These are phyloP conservation scores for Centrapalus pauciflorus DNA, from an alignment of 129 eudicot species.

Conservation along the genomic window DNA sequence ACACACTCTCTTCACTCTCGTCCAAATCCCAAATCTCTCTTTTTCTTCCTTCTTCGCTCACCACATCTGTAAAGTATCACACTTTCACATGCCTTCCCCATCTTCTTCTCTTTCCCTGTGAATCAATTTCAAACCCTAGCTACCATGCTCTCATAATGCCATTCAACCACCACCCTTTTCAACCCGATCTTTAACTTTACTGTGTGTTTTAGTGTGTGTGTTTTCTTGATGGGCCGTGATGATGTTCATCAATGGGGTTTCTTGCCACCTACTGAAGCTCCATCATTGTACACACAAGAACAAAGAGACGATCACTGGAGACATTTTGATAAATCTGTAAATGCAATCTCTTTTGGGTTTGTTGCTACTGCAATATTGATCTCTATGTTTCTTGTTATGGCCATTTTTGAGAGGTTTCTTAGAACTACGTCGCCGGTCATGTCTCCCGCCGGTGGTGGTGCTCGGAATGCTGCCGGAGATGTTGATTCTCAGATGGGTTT, in stretches of 20 bases:
- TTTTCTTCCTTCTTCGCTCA: conserved; percentile 33
- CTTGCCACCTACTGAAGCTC: conserved; percentile 58
- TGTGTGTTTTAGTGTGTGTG: conserved; percentile 3
- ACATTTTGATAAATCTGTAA: conserved; percentile 71
- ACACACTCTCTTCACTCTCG: background rate
- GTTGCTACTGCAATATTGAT: conserved; percentile 82
- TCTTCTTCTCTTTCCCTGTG: conserved; percentile 31
- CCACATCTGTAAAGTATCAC: conserved; percentile 32
- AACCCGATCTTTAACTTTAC: conserved; percentile 1
- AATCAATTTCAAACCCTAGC: conserved; percentile 28
- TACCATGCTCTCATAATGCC: conserved; percentile 32
- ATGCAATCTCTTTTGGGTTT: conserved; percentile 87
- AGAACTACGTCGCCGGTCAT: conserved; percentile 46
- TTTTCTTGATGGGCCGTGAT: conserved; percentile 29
- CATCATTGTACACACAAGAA: conserved; percentile 43
- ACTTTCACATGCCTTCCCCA: conserved; percentile 40
- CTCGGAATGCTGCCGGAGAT: conserved; percentile 32
- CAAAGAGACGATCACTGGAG: conserved; percentile 64
- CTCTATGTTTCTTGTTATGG: conserved; percentile 89
- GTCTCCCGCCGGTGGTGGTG: conserved; percentile 28
- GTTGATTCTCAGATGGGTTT: conserved; percentile 48
- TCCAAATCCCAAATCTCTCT: conserved; percentile 41
- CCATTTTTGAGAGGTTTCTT: conserved; percentile 82
- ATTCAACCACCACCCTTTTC: conserved; percentile 7
- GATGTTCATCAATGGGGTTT: conserved; percentile 32